These are phyloP conservation scores for Chimonanthus praecox DNA, from an alignment of 164 flowering plant genomes.

Conservation along the genomic window DNA sequence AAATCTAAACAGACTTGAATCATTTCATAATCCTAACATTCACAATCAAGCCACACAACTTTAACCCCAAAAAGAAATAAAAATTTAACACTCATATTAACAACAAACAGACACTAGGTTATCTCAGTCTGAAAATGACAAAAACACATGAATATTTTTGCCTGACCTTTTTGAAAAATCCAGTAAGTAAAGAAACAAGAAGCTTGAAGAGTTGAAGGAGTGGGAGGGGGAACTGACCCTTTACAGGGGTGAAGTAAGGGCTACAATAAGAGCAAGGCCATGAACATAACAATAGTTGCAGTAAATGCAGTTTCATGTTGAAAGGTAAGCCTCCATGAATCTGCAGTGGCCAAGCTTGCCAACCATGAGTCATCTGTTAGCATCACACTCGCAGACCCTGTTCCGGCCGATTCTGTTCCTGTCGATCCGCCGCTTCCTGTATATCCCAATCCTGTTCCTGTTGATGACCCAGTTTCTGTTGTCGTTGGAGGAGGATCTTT, in stretches of 20 bases:
- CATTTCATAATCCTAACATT: too few species aligned
- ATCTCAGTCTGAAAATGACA: too few species aligned
- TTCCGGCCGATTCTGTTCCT: neutral
- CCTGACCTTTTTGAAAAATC: neutral
- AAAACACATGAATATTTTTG: too few species aligned
- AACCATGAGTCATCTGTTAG: slow-evolving; percentile 28
- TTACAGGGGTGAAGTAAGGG: neutral
- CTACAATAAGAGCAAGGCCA: slow-evolving; percentile 19
- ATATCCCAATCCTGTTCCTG: slow-evolving; percentile 11
- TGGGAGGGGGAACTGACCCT: neutral
- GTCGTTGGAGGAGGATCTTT: slow-evolving; percentile 20
- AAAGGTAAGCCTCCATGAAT: slow-evolving; percentile 18
- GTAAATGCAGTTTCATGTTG: slow-evolving; percentile 12
- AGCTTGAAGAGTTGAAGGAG: too few species aligned
- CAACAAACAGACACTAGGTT: too few species aligned
- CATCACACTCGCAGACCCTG: slow-evolving; percentile 13
- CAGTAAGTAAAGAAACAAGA: neutral
- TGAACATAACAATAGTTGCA: slow-evolving; percentile 15
- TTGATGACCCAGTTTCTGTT: slow-evolving; percentile 11
- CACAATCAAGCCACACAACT: too few species aligned
- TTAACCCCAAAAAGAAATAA: too few species aligned
- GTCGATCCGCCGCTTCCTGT: slow-evolving; percentile 11
- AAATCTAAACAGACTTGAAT: too few species aligned
- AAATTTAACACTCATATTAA: too few species aligned
- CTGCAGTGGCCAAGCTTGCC: slow-evolving; percentile 31